Conservation (phyloP, 2,329 filamentous ascomycete genomes). For the Microsporum ferrugineum region DNA sequence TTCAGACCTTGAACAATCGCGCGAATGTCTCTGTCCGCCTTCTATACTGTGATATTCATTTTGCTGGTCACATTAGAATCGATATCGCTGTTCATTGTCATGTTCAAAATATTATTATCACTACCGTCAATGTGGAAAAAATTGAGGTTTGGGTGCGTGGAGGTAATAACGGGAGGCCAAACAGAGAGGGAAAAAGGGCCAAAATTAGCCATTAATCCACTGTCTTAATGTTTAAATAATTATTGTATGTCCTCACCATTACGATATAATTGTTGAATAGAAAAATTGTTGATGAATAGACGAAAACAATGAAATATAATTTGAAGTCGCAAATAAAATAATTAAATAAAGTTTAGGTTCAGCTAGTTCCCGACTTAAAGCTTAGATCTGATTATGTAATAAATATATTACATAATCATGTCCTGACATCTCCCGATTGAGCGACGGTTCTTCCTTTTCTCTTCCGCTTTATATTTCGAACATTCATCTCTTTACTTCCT, state of each 20-base stretch:
- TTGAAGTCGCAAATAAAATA: background rate
- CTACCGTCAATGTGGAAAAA: no score
- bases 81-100: no score
- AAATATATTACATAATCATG: background rate
- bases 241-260: no score
- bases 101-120: no score
- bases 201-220: no score
- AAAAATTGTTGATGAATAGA: background rate
- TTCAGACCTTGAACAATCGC: slow-evolving; percentile 17
- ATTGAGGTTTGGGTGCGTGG: no score
- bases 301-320: background rate
- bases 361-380: background rate
- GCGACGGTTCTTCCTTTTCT: background rate
- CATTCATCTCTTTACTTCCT: background rate
- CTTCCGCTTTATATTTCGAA: background rate
- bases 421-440: background rate
- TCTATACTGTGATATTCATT: background rate
- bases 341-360: background rate
- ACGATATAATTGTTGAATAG: background rate
- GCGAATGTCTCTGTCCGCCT: slow-evolving; percentile 12
- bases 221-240: no score
- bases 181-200: no score
- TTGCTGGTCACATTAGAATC: no score
- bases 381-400: background rate
- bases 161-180: no score